Conservation (phyloP, 2,329 filamentous ascomycete genomes). For the Neofusicoccum parvum region DNA sequence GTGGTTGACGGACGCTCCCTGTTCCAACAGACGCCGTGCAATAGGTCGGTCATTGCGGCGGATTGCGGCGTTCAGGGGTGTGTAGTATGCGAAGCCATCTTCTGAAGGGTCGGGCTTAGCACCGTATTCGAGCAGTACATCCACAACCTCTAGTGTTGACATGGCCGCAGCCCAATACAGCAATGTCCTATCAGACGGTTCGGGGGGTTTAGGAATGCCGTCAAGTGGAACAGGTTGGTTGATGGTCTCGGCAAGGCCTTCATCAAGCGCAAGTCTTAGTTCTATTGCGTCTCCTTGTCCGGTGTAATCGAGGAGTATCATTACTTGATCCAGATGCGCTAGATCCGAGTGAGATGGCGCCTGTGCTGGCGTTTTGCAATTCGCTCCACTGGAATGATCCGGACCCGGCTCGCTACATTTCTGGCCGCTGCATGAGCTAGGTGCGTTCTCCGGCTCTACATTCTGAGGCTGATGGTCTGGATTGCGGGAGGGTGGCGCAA, state of each 20-base stretch:
- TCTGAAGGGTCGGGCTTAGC: background rate
- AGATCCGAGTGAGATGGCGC: too few relatives aligned
- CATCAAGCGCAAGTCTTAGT: background rate
- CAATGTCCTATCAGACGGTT: background rate
- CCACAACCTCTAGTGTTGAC: background rate
- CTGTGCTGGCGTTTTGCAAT: too few relatives aligned
- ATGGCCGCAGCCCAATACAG: background rate
- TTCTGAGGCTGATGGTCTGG: too few relatives aligned
- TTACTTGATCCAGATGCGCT: too few relatives aligned
- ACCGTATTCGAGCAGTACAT: background rate
- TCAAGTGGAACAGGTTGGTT: background rate
- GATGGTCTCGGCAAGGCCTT: background rate
- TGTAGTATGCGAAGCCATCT: background rate
- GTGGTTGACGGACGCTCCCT: background rate
- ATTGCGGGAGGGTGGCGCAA: too few relatives aligned
- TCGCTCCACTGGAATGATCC: too few relatives aligned
- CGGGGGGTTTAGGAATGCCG: background rate
- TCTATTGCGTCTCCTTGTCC: background rate
- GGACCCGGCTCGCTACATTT: too few relatives aligned
- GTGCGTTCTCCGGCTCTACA: too few relatives aligned
- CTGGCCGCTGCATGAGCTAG: too few relatives aligned
- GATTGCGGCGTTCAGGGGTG: background rate
- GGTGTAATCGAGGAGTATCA: too few relatives aligned
- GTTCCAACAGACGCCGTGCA: background rate
- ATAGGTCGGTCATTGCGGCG: background rate